A percentile compares a stretch with the other conserved stretches of the same genome.
Conservation (phyloP, 164 flowering plant species). For the Vitis amurensis region DNA sequence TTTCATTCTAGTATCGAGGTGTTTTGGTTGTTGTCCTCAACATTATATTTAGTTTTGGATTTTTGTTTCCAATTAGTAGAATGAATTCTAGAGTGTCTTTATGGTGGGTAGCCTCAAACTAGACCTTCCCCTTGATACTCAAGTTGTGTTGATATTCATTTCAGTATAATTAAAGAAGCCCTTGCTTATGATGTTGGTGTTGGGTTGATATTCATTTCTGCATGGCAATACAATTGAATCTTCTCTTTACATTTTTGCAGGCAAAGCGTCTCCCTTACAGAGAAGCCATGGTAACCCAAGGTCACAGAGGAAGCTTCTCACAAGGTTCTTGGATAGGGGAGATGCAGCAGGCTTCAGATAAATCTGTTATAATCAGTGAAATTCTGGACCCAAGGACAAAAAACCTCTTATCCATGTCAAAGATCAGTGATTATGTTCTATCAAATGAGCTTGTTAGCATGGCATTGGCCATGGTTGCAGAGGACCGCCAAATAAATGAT, state of each 20-base stretch:
- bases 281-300: slow-evolving; percentile 39
- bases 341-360: slow-evolving; percentile 88
- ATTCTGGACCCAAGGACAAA: slow-evolving; percentile 86
- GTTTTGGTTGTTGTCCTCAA: too few relatives aligned
- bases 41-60: too few relatives aligned
- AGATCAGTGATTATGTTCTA: slow-evolving; percentile 80
- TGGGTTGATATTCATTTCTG: too few relatives aligned
- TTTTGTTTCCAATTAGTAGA: too few relatives aligned
- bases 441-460: slow-evolving; percentile 92
- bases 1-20: too few relatives aligned
- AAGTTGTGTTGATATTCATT: too few relatives aligned
- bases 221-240: too few relatives aligned
- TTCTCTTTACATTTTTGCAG: slow-evolving; percentile 29
- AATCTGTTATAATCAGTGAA: slow-evolving; percentile 82
- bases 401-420: slow-evolving; percentile 79
- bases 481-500: slow-evolving; percentile 81
- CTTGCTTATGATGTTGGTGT: too few relatives aligned
- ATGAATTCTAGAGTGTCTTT: too few relatives aligned
- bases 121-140: too few relatives aligned
- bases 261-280: slow-evolving; percentile 77
- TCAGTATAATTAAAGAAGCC: too few relatives aligned
- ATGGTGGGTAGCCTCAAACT: too few relatives aligned
- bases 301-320: slow-evolving; percentile 54
- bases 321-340: slow-evolving; percentile 85
- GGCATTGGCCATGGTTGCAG: slow-evolving; percentile 92